These are phyloP conservation scores for Cystobasidium sp. DNA, from an alignment of 1,284 basidiomycete species.

Conservation along the genomic window DNA sequence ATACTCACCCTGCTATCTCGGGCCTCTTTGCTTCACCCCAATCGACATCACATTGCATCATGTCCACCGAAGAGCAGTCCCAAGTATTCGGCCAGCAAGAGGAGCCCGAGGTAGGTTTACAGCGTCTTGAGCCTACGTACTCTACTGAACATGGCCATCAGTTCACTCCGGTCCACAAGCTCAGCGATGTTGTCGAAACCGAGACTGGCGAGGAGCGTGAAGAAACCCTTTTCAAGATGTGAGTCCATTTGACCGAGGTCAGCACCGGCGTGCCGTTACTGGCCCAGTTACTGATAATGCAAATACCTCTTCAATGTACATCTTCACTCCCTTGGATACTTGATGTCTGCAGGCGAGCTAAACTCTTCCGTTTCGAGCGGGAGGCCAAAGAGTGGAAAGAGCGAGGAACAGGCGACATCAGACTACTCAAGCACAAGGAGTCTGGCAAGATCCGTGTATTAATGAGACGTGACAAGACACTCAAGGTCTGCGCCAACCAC, in stretches of 20 bases:
- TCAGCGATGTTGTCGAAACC: slow-evolving; percentile 92
- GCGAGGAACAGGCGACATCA: slow-evolving; percentile 84
- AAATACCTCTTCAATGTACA: background rate
- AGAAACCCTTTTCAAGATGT: slow-evolving; percentile 95
- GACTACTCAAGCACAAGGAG: slow-evolving; percentile 83
- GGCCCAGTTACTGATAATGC: no score
- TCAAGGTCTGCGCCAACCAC: slow-evolving; percentile 99
- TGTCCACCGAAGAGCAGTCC: no score
- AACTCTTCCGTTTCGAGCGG: slow-evolving; percentile 94
- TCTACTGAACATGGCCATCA: slow-evolving; percentile 58
- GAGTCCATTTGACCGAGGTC: slow-evolving; percentile 56
- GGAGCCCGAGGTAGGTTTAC: slow-evolving; percentile 10
- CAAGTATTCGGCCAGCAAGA: slow-evolving; percentile 4
- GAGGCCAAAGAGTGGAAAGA: slow-evolving; percentile 93
- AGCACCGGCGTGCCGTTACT: no score
- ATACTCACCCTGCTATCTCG: no score
- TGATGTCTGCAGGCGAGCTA: slow-evolving; percentile 77
- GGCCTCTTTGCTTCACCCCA: no score
- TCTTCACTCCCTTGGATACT: background rate
- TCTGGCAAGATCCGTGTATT: slow-evolving; percentile 92
- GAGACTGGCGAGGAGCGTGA: slow-evolving; percentile 98
- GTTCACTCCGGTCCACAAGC: slow-evolving; percentile 95
- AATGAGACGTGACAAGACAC: slow-evolving; percentile 99
- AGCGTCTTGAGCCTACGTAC: background rate
- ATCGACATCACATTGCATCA: no score